A percentile compares a stretch with the other conserved stretches of the same genome.
phyloP scores from a whole-genome alignment of 2,329 filamentous ascomycete genomes.

The Pseudogymnoascus sp. region DNA sequence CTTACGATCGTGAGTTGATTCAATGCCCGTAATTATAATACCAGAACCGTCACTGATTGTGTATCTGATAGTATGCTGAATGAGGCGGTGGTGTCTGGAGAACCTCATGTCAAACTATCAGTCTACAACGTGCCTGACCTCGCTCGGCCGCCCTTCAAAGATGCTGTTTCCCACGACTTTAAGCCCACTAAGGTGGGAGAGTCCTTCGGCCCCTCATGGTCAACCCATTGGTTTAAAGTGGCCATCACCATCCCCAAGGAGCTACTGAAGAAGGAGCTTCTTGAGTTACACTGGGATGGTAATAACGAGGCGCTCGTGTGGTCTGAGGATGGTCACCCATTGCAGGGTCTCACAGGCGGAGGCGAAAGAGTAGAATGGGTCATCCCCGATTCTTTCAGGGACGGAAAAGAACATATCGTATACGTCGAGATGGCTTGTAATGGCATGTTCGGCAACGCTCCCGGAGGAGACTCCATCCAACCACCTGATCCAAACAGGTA shows the following conservation, averaged over 20 bases:
- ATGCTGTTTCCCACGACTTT: constrained; percentile 70
- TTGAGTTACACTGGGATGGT: constrained; percentile 96
- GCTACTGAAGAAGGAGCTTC: constrained; percentile 64
- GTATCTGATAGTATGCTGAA: constrained; percentile 53
- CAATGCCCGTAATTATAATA: constrained; percentile 15
- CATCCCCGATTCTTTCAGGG: constrained; percentile 69
- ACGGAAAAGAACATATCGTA: constrained; percentile 79
- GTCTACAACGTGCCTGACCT: constrained; percentile 79
- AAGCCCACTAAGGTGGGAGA: constrained; percentile 65
- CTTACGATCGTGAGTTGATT: constrained; percentile 55
- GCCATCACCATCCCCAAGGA: constrained; percentile 67
- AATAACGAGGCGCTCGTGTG: constrained; percentile 93
- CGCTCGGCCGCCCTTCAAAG: constrained; percentile 74
- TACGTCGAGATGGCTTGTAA: constrained; percentile 99
- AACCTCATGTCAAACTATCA: constrained; percentile 71
- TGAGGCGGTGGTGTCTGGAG: constrained; percentile 58
- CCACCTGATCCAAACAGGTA: constrained; percentile 79
- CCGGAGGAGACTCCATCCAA: constrained; percentile 77
- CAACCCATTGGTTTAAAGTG: constrained; percentile 95
- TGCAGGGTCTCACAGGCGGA: constrained; percentile 86
- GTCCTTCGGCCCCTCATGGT: constrained; percentile 89
- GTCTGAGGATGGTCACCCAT: constrained; percentile 78
- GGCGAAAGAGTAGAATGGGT: constrained; percentile 90
- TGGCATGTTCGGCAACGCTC: constrained; percentile 92
- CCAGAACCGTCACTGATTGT: constrained; percentile 11